Percentiles rank a stretch among this genome's conserved stretches.
Conservation (phyloP, 768 basidiomycete species). For the Lentinula guzmanii region DNA sequence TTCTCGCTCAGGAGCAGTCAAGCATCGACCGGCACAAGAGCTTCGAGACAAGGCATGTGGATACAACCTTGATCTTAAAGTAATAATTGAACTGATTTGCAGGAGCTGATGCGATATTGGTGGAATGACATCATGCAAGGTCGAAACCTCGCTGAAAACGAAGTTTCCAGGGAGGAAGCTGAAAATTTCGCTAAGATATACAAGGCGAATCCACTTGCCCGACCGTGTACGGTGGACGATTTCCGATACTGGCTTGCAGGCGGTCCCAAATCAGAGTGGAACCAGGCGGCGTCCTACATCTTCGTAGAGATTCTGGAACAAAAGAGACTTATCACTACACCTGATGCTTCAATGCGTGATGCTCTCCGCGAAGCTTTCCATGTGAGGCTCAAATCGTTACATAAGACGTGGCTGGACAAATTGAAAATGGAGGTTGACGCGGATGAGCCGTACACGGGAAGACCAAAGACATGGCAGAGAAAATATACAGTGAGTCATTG, state of each 20-base stretch:
- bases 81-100: background rate
- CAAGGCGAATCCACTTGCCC: background rate
- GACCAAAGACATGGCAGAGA: background rate
- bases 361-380: background rate
- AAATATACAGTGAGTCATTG: background rate
- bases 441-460: background rate
- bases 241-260: background rate
- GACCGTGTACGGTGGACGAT: background rate
- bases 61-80: background rate
- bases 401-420: background rate
- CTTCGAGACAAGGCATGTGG: background rate
- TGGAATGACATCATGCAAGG: background rate
- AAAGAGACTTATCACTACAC: background rate
- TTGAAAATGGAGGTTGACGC: background rate
- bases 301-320: background rate
- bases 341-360: background rate
- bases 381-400: background rate
- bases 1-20: background rate
- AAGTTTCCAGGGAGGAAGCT: background rate
- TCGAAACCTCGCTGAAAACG: background rate
- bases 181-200: background rate
- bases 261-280: background rate
- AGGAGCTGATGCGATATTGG: background rate
- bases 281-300: background rate
- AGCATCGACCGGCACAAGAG: background rate